A percentile compares a stretch with the other conserved stretches of the same genome.
These are phyloP conservation scores for Botrytis cinerea DNA, from an alignment of 2,329 filamentous ascomycete genomes.

Conservation along the genomic window DNA sequence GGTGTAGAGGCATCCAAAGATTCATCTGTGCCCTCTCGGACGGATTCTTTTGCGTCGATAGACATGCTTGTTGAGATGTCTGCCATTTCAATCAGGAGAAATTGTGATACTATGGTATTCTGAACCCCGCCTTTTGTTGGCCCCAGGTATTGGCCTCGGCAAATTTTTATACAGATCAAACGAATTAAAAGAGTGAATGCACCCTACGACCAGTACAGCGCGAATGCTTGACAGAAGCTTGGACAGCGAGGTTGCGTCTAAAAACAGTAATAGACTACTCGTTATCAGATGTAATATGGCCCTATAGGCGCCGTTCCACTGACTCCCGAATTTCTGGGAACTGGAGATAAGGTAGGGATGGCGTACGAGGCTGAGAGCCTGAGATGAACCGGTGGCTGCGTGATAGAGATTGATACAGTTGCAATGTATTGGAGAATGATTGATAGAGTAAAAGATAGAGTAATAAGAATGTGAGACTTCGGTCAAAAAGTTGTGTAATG, in stretches of 20 bases:
- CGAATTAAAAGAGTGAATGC: conserved; percentile 14
- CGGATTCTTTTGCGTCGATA: conserved; percentile 60
- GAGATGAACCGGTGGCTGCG: not conserved
- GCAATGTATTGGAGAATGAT: conserved; percentile 4
- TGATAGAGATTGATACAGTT: conserved; percentile 16
- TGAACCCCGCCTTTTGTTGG: conserved; percentile 15
- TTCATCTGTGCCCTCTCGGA: conserved; percentile 62
- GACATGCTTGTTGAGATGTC: conserved; percentile 55
- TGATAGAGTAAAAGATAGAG: conserved; percentile 24
- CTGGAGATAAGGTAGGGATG: conserved; percentile 24
- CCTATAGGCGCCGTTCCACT: conserved; percentile 21
- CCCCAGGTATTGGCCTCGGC: conserved; percentile 24
- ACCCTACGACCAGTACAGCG: conserved; percentile 13
- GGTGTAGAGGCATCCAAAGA: conserved; percentile 57
- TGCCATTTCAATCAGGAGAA: conserved; percentile 21
- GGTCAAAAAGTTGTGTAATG: conserved; percentile 26
- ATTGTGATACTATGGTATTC: conserved; percentile 5
- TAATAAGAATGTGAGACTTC: conserved; percentile 25
- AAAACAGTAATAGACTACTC: conserved; percentile 18
- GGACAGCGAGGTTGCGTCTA: conserved; percentile 21
- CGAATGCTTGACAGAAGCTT: conserved; percentile 24
- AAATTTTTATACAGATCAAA: conserved; percentile 18
- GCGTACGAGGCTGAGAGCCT: conserved; percentile 24
- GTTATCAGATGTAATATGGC: conserved; percentile 23
- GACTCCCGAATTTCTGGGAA: conserved; percentile 8